Percentiles rank a stretch among this genome's conserved stretches.
Conservation (phyloP, 2,329 filamentous ascomycete species). For the Colletotrichum eleusines region DNA sequence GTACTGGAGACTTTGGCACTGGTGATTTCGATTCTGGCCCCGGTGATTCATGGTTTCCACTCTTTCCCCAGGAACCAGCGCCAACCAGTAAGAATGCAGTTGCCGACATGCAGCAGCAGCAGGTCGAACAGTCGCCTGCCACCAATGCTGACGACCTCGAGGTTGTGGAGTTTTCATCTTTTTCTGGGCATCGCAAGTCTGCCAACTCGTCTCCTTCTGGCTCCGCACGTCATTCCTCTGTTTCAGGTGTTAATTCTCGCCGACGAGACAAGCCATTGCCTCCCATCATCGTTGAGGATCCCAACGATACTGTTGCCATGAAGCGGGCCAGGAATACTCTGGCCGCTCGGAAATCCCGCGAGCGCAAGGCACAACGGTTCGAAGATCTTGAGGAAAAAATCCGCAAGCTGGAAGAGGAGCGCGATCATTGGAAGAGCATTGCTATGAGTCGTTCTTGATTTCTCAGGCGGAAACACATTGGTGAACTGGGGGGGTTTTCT, state of each 20-base stretch:
- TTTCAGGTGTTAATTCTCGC: conserved; percentile 78
- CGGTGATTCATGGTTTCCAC: conserved; percentile 75
- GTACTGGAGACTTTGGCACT: conserved; percentile 66
- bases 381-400: conserved; percentile 82
- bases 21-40: conserved; percentile 65
- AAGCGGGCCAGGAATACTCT: conserved; percentile 95
- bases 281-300: conserved; percentile 81
- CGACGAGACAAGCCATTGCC: conserved; percentile 85
- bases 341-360: conserved; percentile 92
- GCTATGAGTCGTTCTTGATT: conserved; percentile 53
- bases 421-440: conserved; percentile 74
- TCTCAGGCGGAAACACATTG: not conserved
- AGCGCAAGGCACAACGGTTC: conserved; percentile 83
- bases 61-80: conserved; percentile 71
- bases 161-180: conserved; percentile 52
- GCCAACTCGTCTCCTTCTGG: conserved; percentile 57
- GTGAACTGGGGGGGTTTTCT: not conserved
- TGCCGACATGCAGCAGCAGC: conserved; percentile 38
- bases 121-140: conserved; percentile 55
- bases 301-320: conserved; percentile 79
- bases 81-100: conserved; percentile 37
- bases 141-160: conserved; percentile 63
- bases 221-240: conserved; percentile 71
- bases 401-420: conserved; percentile 73
- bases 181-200: conserved; percentile 62